phyloP scores from a whole-genome alignment of 352 stramenopile species.

The Peronospora belbahrii region DNA sequence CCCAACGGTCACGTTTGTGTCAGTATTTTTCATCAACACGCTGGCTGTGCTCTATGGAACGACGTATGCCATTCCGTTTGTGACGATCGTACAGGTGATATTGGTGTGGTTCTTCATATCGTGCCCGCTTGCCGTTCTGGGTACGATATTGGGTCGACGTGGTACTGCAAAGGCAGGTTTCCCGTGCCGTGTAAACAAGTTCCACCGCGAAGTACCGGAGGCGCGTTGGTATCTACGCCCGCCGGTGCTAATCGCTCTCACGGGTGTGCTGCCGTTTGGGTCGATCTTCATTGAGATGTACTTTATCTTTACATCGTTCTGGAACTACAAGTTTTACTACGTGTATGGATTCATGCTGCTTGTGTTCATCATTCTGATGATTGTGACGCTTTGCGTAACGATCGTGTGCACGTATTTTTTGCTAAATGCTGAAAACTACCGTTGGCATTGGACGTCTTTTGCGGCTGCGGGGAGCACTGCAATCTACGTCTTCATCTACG shows the following conservation, averaged over 20 bases:
- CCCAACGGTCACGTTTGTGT: constrained; percentile 70
- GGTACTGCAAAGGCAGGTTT: constrained; percentile 83
- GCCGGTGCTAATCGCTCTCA: constrained; percentile 89
- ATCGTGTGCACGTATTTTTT: constrained; percentile 99
- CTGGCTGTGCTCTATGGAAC: constrained; percentile 75
- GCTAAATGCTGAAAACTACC: constrained; percentile 98
- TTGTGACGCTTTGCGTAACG: constrained; percentile 97
- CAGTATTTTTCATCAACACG: constrained; percentile 87
- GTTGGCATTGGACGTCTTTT: constrained; percentile 99
- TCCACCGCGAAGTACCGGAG: constrained; percentile 85
- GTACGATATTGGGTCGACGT: constrained; percentile 95
- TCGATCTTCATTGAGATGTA: constrained; percentile 99
- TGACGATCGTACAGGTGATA: constrained; percentile 87
- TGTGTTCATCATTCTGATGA: constrained; percentile 95
- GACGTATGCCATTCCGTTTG: constrained; percentile 81
- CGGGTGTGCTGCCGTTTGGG: constrained; percentile 96
- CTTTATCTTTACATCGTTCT: constrained; percentile 99
- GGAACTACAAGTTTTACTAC: constrained; percentile 99
- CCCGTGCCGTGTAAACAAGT: constrained; percentile 94
- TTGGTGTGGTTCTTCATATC: constrained; percentile 97
- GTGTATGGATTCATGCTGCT: constrained; percentile 99
- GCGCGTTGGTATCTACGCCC: constrained; percentile 77
- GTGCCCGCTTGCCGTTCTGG: constrained; percentile 92
- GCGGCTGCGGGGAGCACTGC: constrained; percentile 89
- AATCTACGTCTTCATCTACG: constrained; percentile 98